Evolutionary conservation across 2,329 filamentous ascomycete genomes (phyloP), one percentile per base, ranked within the genome.

Genomic region (Dothideomycetes sp.): DNA sequence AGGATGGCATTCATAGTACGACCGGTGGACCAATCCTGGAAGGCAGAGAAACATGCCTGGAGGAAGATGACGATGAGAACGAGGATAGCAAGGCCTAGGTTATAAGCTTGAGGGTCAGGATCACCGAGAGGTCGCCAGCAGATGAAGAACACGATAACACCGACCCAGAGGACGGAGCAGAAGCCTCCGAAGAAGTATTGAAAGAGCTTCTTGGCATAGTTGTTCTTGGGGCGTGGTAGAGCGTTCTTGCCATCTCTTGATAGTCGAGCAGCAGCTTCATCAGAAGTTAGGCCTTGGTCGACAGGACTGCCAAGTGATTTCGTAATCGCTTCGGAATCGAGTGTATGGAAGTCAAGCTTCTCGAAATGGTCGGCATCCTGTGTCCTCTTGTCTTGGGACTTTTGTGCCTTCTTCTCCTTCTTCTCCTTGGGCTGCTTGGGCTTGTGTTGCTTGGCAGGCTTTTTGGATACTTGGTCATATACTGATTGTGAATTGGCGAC

Each of bases 1-100:
- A 63, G 56, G 36, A 70, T 70, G 19, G 65, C 64, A 14, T 66
- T 63, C 63, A 70, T 69, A 0, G 62, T 66, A 33, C 61, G 57
- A 14, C 56, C 55, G 2, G 64, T 68, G 1, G 65, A 69, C 63
- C 64, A 69, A 40, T 69, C 66, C 48, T 68, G 63, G 34, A 69
- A 69, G 4, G 62, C 64, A 0, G 62, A 65, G 47, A 69, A 69
- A 19, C 53, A 52, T 24, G 66, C 66, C 42, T 69, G 66, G 1
- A 69, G 59, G 19, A 64, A 48, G 40, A 69, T 68, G 44, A 69
- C 66, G 33, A 69, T 63, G 47, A 69, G 48, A 27, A 70, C 59
- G 1, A 70, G 57, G 35, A 69, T 61, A 4, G 65, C 64, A 5
- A 69, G 58, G 11, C 63, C 63, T 2, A 69, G 57, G 46, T 69